Percentiles rank a stretch among this genome's conserved stretches.
Evolutionary conservation across 306 rosid genomes (phyloP).

Genomic region (Canavalia gladiata): DNA sequence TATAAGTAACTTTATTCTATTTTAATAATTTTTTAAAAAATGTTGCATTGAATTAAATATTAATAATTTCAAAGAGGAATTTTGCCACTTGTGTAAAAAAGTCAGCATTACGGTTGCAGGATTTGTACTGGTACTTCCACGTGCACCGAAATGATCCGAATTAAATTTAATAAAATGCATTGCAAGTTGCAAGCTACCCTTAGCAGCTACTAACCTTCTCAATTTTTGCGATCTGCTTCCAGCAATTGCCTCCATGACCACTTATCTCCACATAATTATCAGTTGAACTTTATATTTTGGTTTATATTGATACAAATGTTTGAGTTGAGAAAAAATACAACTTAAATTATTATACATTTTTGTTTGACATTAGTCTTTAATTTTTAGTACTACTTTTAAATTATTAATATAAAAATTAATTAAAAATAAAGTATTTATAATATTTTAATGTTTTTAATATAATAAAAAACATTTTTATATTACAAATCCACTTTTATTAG

Average conservation of each 20-base stretch:
- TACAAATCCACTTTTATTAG: no score
- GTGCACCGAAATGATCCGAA: neutral
- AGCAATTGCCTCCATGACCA: neutral
- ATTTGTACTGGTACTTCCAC: neutral
- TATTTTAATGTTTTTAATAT: no score
- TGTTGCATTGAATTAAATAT: no score
- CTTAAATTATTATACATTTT: neutral
- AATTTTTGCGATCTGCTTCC: neutral
- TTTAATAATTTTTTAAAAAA: no score
- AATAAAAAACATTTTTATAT: no score
- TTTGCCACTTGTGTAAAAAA: no score
- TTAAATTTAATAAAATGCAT: neutral
- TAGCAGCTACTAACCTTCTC: neutral
- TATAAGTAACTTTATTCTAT: no score
- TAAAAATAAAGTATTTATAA: no score
- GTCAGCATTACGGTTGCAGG: neutral
- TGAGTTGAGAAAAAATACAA: neutral
- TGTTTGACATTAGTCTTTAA: no score
- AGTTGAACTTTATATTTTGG: neutral
- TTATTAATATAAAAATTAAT: no score
- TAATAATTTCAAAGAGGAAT: no score
- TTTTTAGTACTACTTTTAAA: no score
- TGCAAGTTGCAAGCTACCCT: neutral
- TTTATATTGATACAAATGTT: neutral
- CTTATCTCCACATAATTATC: constrained; percentile 20